phyloP scores from a whole-genome alignment of 352 stramenopile genomes.

The Plasmopara viticola region DNA sequence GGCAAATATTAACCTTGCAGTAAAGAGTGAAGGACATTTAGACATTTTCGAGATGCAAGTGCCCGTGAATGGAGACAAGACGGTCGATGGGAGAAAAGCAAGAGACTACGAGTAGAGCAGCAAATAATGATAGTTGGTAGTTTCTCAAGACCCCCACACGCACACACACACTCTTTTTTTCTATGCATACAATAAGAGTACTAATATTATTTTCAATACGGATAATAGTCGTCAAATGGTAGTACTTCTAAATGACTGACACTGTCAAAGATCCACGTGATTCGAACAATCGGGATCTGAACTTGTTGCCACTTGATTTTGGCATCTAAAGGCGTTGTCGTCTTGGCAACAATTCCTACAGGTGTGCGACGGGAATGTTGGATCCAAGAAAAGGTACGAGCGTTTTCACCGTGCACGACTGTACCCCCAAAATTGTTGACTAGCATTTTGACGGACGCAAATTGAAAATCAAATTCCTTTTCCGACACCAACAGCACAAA shows the following conservation, averaged over 20 bases:
- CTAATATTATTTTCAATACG: slow-evolving; percentile 38
- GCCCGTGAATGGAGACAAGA: slow-evolving; percentile 56
- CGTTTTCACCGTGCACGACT: slow-evolving; percentile 30
- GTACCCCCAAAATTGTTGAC: slow-evolving; percentile 67
- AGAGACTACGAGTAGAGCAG: neutral
- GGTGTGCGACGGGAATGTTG: slow-evolving; percentile 30
- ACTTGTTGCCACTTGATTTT: slow-evolving; percentile 55
- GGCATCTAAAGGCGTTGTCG: slow-evolving; percentile 43
- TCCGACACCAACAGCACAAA: slow-evolving; percentile 70
- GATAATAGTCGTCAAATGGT: slow-evolving; percentile 83
- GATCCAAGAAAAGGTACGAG: slow-evolving; percentile 15
- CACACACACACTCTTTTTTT: too few species aligned
- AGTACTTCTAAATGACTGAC: slow-evolving; percentile 79
- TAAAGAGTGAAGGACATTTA: slow-evolving; percentile 82
- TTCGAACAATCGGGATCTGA: slow-evolving; percentile 78
- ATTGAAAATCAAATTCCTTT: slow-evolving; percentile 68
- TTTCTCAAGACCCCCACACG: neutral
- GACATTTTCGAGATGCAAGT: slow-evolving; percentile 91
- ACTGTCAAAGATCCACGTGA: slow-evolving; percentile 85
- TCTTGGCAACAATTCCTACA: slow-evolving; percentile 72
- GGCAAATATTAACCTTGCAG: slow-evolving; percentile 87
- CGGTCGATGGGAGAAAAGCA: slow-evolving; percentile 10
- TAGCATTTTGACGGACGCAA: slow-evolving; percentile 47
- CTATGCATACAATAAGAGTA: neutral
- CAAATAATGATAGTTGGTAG: neutral